These are phyloP conservation scores for Flaveria ramosissima DNA, from an alignment of 129 eudicot species.

Conservation along the genomic window DNA sequence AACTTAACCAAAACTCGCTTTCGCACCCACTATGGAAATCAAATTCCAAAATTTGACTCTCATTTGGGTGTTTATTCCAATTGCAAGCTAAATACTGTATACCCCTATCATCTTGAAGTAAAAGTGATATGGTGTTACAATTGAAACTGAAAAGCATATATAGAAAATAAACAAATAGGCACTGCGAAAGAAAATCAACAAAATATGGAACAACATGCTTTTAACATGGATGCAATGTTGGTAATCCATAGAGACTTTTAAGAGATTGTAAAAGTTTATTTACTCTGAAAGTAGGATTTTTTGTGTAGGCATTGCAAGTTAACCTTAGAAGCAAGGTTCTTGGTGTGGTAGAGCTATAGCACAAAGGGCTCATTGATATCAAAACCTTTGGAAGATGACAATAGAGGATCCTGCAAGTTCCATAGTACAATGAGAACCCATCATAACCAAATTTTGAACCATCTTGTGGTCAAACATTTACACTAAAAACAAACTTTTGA, in stretches of 20 bases:
- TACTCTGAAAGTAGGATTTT: not conserved
- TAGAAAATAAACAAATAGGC: not conserved
- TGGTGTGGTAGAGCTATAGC: not conserved
- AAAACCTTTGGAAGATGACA: constrained; percentile 12
- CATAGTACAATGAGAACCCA: not conserved
- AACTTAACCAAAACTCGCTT: not conserved
- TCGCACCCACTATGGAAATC: not conserved
- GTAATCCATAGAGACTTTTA: not conserved
- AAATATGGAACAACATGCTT: not conserved
- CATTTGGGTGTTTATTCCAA: not conserved
- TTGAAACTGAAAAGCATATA: not conserved
- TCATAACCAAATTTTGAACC: not conserved
- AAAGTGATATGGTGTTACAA: not conserved
- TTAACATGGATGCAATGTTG: not conserved
- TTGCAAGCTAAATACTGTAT: not conserved
- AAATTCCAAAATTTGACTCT: not conserved
- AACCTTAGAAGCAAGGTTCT: not conserved
- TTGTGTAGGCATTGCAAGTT: not conserved
- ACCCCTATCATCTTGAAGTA: not conserved
- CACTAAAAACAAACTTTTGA: not conserved
- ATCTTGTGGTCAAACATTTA: constrained; percentile 1
- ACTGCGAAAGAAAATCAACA: not conserved
- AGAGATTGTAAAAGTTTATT: not conserved
- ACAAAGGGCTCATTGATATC: not conserved
- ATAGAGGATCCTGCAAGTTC: constrained; percentile 5